Evolutionary conservation across 1,284 basidiomycete species (phyloP).

Genomic region (Heterobasidion irregulare): DNA sequence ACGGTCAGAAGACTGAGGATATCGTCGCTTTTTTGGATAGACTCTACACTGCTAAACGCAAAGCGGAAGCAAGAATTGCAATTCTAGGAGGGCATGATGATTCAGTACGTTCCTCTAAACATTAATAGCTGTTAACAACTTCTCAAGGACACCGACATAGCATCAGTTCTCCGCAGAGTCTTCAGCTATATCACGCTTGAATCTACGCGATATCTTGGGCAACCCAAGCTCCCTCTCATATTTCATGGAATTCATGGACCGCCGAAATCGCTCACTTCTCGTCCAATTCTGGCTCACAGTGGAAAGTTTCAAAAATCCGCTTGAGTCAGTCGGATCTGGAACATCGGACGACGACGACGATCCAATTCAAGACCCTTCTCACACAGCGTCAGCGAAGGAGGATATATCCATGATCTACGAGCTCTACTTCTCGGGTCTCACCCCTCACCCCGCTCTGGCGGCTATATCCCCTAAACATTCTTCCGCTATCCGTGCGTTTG

Average conservation of each 20-base stretch:
- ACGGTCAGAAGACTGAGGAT: constrained; percentile 75
- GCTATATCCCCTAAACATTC: constrained; percentile 66
- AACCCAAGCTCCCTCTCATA: constrained; percentile 89
- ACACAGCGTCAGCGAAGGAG: constrained; percentile 61
- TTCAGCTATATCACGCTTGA: constrained; percentile 18
- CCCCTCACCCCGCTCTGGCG: constrained; percentile 50
- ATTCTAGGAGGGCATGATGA: constrained; percentile 67
- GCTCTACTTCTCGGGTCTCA: constrained; percentile 69
- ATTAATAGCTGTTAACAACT: neutral
- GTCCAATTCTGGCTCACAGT: constrained; percentile 98
- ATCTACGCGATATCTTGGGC: constrained; percentile 70
- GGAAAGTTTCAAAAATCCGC: constrained; percentile 93
- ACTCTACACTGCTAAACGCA: constrained; percentile 80
- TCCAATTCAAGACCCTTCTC: constrained; percentile 48
- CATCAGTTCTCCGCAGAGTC: constrained; percentile 16
- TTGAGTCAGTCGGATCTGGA: constrained; percentile 75
- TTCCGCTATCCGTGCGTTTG: constrained; percentile 63
- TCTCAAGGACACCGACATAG: neutral
- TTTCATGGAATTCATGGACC: constrained; percentile 98
- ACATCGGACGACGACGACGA: constrained; percentile 64
- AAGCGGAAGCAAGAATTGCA: constrained; percentile 79
- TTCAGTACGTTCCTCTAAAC: constrained; percentile 32
- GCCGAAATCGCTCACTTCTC: constrained; percentile 73
- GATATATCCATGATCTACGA: constrained; percentile 85
- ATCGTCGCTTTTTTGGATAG: constrained; percentile 83